Base-by-base conservation (phyloP, 208 protist species). In the Leptomonas seymouri region DNA sequence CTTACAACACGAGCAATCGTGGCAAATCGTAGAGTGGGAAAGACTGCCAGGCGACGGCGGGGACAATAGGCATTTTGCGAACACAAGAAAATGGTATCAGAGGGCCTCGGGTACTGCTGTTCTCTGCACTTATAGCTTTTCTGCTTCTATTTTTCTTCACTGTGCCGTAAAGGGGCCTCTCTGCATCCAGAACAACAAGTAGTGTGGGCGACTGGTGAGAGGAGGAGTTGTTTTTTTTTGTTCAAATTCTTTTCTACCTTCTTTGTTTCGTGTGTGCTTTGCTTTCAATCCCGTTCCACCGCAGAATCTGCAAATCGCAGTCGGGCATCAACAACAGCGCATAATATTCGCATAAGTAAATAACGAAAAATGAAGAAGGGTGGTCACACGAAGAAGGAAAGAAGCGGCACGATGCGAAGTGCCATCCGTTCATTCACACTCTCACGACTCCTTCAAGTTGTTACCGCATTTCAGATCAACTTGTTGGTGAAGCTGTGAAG, bases 1-100 rank as follows among this genome's bases (percentile, higher is more conserved):
- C 68, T 0, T 63, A 68, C 61, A 68, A 53, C 54, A 42, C 69
- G 23, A 55, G 61, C 36, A 58, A 30, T 16, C 44, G 36, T 34
- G 57, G 27, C 14, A 73, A 73, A 41, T 67, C 58, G 20, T 68
- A 78, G 61, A 27, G 41, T 15, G 34, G 9, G 9, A 39, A 39
- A 9, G 34, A 3, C 34, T 12, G 3, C 34, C 34, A 3, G 34
- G 34, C 34, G 9, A 39, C 34, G 34, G 34, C 34, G 34, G 34
- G 34, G 34, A 9, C n/a, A 39, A 39, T 39, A 3, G 34, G 34
- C 9, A 16, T 23, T 3, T 3, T 39, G 34, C n/a, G n/a, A n/a
- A 44, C 14, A 44, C 14, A 44, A 16, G 14, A 44, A 7, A 44
- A 5, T 48, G 44, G 20, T 5, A 23, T 3, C 21, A 27, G 49